A percentile compares a stretch with the other conserved stretches of the same genome.
These are phyloP conservation scores for Ophiostoma sp. DNA, from an alignment of 2,329 filamentous ascomycete genomes.

Conservation along the genomic window DNA sequence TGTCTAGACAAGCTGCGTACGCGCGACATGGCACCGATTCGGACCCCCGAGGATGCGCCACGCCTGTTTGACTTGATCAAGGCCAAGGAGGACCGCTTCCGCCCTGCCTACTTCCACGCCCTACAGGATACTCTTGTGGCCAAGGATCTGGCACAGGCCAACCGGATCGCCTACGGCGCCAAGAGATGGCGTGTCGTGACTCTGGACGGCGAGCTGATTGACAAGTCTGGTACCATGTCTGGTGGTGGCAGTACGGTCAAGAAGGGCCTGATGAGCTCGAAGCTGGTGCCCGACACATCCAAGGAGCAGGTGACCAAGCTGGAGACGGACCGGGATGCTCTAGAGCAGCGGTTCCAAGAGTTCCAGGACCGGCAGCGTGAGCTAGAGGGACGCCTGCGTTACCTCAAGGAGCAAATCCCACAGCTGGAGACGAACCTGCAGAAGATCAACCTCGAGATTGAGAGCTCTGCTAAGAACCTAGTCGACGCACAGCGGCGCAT, in stretches of 20 bases:
- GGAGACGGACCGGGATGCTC: constrained; percentile 75
- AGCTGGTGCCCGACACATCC: constrained; percentile 77
- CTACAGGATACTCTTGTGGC: constrained; percentile 94
- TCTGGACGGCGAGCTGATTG: constrained; percentile 88
- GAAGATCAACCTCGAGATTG: constrained; percentile 82
- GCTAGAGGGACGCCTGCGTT: constrained; percentile 66
- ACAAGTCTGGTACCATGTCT: constrained; percentile 98
- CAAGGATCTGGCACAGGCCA: constrained; percentile 87
- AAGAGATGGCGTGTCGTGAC: constrained; percentile 95
- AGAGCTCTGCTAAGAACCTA: constrained; percentile 78
- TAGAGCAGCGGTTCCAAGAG: constrained; percentile 75
- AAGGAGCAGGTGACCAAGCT: constrained; percentile 86
- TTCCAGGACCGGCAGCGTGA: constrained; percentile 81
- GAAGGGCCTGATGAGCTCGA: constrained; percentile 93
- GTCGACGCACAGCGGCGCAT: constrained; percentile 78
- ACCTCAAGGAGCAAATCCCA: constrained; percentile 72
- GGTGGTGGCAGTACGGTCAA: constrained; percentile 89
- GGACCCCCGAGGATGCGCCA: constrained; percentile 87
- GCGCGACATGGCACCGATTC: constrained; percentile 70
- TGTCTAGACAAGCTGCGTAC: constrained; percentile 80
- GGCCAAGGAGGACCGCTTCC: constrained; percentile 80
- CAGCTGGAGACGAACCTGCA: constrained; percentile 84
- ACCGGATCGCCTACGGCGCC: constrained; percentile 91
- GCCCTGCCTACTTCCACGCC: constrained; percentile 88
- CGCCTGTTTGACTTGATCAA: constrained; percentile 89